Evolutionary conservation across 2,329 filamentous ascomycete species (phyloP).

Genomic region (Cladosporium sp.): DNA sequence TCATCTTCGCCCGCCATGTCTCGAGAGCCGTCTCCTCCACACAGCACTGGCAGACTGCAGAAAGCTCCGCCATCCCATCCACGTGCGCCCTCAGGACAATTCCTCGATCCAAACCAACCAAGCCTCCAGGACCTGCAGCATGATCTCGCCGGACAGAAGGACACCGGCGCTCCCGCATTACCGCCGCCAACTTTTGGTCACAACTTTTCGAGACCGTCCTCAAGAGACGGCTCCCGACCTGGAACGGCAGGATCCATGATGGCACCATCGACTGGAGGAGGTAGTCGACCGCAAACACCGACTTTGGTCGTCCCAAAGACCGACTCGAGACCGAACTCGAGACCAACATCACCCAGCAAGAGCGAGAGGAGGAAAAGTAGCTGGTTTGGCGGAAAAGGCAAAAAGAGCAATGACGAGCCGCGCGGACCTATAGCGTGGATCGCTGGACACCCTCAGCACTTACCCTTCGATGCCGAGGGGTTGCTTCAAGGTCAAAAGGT

Average conservation of each 20-base stretch:
- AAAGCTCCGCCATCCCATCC: constrained; percentile 1
- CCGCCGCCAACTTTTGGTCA: constrained; percentile 14
- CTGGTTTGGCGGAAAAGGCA: constrained; percentile 31
- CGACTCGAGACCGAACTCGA: constrained; percentile 15
- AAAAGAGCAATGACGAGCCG: constrained; percentile 31
- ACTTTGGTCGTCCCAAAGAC: constrained; percentile 18
- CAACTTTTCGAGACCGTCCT: constrained; percentile 18
- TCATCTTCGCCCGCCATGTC: background rate
- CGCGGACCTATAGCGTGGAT: constrained; percentile 52
- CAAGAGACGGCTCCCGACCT: constrained; percentile 20
- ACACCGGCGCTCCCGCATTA: constrained; percentile 16
- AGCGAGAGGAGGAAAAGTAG: constrained; percentile 28
- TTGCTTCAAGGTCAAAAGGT: constrained; percentile 51
- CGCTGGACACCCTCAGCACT: constrained; percentile 52
- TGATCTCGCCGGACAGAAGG: constrained; percentile 13
- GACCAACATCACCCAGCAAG: constrained; percentile 10
- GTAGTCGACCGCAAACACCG: constrained; percentile 23
- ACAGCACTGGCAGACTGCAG: background rate
- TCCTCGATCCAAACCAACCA: constrained; percentile 13
- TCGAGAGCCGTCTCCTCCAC: background rate
- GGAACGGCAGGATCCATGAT: constrained; percentile 16
- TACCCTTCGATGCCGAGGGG: constrained; percentile 51
- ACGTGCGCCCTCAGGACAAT: constrained; percentile 4
- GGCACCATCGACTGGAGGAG: constrained; percentile 12
- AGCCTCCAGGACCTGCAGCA: constrained; percentile 23